Evolutionary conservation across 768 basidiomycete genomes (phyloP).

Genomic region (Mycena maculata): DNA sequence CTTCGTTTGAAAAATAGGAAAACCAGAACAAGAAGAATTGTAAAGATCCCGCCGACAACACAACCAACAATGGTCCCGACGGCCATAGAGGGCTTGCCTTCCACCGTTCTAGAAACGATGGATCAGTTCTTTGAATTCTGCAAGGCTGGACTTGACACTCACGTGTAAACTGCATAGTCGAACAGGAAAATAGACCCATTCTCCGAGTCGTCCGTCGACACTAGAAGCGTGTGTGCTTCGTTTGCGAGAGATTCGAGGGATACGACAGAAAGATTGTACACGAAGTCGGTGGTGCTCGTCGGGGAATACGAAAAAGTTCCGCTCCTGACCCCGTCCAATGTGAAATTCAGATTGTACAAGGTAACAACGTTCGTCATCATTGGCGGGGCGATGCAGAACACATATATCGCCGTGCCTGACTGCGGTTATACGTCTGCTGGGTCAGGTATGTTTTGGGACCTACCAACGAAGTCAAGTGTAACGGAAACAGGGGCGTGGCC

Average conservation of each 20-base stretch:
- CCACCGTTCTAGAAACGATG: not conserved
- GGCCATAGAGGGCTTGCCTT: not conserved
- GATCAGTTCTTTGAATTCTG: too few relatives aligned
- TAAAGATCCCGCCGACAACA: conserved; percentile 16
- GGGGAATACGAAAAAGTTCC: conserved; percentile 5
- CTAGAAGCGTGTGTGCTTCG: conserved; percentile 9
- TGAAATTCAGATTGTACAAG: conserved; percentile 24
- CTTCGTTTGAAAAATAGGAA: not conserved
- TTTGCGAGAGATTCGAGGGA: conserved; percentile 20
- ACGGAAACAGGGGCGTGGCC: conserved; percentile 11
- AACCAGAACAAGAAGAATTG: not conserved
- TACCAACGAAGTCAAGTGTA: conserved; percentile 24
- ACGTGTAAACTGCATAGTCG: conserved; percentile 34
- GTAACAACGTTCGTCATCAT: not conserved
- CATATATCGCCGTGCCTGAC: conserved; percentile 26
- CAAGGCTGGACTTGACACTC: too few relatives aligned
- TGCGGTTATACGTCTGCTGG: not conserved
- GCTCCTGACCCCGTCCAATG: conserved; percentile 7
- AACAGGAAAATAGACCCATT: conserved; percentile 25
- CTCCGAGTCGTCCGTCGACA: conserved; percentile 23
- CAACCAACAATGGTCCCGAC: conserved; percentile 17
- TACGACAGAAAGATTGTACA: conserved; percentile 28
- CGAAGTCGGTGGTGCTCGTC: conserved; percentile 14
- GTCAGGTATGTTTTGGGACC: not conserved
- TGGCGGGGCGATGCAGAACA: conserved; percentile 31